Conservation (phyloP, 345 rosid genomes). For the Pistacia atlantica region DNA sequence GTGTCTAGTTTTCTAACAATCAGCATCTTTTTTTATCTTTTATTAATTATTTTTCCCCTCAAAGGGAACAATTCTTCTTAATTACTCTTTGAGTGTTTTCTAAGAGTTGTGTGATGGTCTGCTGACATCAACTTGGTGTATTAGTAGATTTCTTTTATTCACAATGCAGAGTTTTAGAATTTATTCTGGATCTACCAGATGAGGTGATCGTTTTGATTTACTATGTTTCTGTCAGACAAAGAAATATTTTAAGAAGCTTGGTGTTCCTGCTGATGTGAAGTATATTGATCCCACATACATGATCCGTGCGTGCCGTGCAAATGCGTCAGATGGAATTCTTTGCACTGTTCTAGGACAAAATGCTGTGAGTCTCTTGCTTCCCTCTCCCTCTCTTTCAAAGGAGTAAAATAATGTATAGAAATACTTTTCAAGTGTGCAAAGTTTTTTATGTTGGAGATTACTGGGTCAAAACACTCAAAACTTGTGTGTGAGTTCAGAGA, state of each 20-base stretch:
- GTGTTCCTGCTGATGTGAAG: slow-evolving; percentile 77
- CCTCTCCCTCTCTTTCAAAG: slow-evolving; percentile 2
- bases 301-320: slow-evolving; percentile 94
- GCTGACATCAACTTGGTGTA: neutral
- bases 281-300: slow-evolving; percentile 97
- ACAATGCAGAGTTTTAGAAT: slow-evolving; percentile 1
- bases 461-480: neutral
- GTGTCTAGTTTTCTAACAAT: neutral
- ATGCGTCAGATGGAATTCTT: slow-evolving; percentile 95
- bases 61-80: neutral
- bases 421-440: neutral
- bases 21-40: too few species aligned
- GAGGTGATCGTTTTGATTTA: slow-evolving; percentile 2
- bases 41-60: neutral
- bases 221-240: slow-evolving; percentile 53
- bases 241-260: slow-evolving; percentile 69
- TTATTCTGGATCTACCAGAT: slow-evolving; percentile 3
- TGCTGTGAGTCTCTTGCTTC: slow-evolving; percentile 61
- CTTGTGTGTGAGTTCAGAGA: neutral
- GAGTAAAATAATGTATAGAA: neutral
- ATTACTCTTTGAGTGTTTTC: neutral
- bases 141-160: neutral
- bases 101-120: neutral
- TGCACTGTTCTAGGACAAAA: slow-evolving; percentile 98
- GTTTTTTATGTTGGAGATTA: neutral